phyloP scores from a whole-genome alignment of 768 basidiomycete genomes.

The Kondoa subrosea region DNA sequence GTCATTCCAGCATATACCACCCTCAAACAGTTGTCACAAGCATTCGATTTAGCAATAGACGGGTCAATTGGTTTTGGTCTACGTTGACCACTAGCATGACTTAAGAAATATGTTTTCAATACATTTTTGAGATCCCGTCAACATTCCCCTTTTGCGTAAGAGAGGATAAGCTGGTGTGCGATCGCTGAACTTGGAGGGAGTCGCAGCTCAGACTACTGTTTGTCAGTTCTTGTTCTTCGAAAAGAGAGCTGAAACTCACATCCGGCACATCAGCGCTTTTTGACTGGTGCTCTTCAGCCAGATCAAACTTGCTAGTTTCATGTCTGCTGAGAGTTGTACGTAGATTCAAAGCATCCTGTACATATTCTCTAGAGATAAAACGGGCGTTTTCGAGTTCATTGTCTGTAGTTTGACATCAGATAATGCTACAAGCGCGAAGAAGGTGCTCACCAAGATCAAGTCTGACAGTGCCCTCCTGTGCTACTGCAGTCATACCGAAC shows the following conservation, averaged over 20 bases:
- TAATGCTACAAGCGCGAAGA: background rate
- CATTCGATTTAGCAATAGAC: background rate
- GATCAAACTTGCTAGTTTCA: slow-evolving; percentile 21
- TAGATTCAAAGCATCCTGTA: slow-evolving; percentile 43
- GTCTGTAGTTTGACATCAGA: slow-evolving; percentile 38
- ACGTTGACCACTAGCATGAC: too few species aligned
- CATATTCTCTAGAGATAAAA: slow-evolving; percentile 67
- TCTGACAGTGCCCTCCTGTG: background rate
- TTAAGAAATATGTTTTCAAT: too few species aligned
- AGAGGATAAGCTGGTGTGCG: background rate
- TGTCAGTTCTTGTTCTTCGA: background rate
- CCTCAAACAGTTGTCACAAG: background rate
- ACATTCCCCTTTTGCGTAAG: background rate
- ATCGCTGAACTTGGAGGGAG: background rate
- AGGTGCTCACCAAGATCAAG: background rate
- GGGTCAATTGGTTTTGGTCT: background rate
- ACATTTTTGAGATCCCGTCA: background rate
- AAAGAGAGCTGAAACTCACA: background rate
- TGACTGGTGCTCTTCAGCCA: background rate
- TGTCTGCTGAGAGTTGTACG: slow-evolving; percentile 22
- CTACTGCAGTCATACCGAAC: background rate
- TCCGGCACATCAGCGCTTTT: background rate
- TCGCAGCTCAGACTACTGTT: background rate
- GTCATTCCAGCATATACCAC: background rate
- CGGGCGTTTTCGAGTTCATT: slow-evolving; percentile 87